A percentile compares a stretch with the other conserved stretches of the same genome.
These are phyloP conservation scores for Aspergillus versicolor DNA, from an alignment of 2,329 filamentous ascomycete genomes.

Conservation along the genomic window DNA sequence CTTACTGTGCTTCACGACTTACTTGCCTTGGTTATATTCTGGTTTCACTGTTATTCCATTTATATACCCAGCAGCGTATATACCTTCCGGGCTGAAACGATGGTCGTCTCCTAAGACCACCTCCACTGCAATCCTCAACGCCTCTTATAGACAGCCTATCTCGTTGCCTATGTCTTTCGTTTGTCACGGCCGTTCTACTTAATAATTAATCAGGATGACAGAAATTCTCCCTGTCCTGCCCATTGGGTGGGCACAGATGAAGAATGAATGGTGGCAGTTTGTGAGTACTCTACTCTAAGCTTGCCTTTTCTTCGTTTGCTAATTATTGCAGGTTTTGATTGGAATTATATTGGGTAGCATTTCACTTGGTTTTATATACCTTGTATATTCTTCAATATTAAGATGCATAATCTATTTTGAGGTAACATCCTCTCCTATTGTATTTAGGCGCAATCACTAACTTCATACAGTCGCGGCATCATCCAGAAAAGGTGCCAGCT, in stretches of 20 bases:
- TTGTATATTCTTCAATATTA: slow-evolving; percentile 26
- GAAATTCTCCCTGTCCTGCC: slow-evolving; percentile 29
- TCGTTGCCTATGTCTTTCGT: slow-evolving; percentile 13
- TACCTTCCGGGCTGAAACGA: slow-evolving; percentile 3
- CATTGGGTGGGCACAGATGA: slow-evolving; percentile 38
- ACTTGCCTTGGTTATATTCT: background rate
- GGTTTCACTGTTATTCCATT: background rate
- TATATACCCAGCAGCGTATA: background rate
- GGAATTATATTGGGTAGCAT: slow-evolving; percentile 33
- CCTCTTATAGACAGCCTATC: background rate
- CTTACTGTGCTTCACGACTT: background rate
- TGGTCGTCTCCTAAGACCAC: slow-evolving; percentile 1
- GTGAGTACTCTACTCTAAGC: slow-evolving; percentile 26
- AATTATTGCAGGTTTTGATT: slow-evolving; percentile 33
- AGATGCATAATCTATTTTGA: slow-evolving; percentile 28
- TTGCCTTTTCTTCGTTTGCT: slow-evolving; percentile 9
- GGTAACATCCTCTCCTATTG: slow-evolving; percentile 20
- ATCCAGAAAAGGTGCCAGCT: slow-evolving; percentile 24
- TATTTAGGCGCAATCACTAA: background rate
- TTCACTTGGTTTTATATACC: slow-evolving; percentile 27
- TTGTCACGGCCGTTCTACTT: slow-evolving; percentile 6
- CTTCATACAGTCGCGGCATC: slow-evolving; percentile 23
- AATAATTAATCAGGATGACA: slow-evolving; percentile 27
- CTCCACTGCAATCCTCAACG: background rate
- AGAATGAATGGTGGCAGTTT: slow-evolving; percentile 44